Evolutionary conservation across 1,284 basidiomycete species (phyloP), one percentile per base, ranked within the genome.

Genomic region (Ustilago tritici): DNA sequence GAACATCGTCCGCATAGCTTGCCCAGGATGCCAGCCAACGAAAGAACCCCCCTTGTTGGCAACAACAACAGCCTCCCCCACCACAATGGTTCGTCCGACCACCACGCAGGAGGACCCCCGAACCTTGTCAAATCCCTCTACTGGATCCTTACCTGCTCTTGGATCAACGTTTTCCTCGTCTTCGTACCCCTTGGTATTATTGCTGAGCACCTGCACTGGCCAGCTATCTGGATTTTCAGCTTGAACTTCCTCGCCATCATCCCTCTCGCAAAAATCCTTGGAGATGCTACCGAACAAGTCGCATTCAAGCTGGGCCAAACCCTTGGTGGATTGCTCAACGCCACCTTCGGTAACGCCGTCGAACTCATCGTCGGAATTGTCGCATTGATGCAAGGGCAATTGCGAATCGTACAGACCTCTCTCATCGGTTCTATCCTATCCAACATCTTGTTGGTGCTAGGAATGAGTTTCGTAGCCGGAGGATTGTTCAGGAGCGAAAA

Each of bases 361-460:
- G 84, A 86, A 63, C 76, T 86, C 49, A 86, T 86, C 60, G 84
- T 86, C 15, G 84, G 82, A 28, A 89, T 97, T 72, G 93, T 93
- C 50, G 95, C 95, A 7, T 88, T 95, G 28, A 83, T 92, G 43
- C 93, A 94, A 89, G 91, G 93, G 23, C 82, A 85, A 69, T 69
- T 85, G 46, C 69, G 84, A 14, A 85, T 85, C 36, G 84, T 85
- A 2, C 84, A 86, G 67, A 84, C 81, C 23, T 80, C 77, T 55
- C 55, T 86, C 31, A 82, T 84, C 56, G 84, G 84, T 41, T 81
- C 78, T 19, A 85, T 86, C 63, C 69, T 86, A 17, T 75, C 68
- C 72, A 86, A 86, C 67, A 73, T 86, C 40, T 68, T 86, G 19
- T 76, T 86, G 50, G 84, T 86, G 59, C 64, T 86, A 10, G 84